Base-by-base conservation (phyloP, 1,284 basidiomycete genomes). In the Ceratobasidium sp. region DNA sequence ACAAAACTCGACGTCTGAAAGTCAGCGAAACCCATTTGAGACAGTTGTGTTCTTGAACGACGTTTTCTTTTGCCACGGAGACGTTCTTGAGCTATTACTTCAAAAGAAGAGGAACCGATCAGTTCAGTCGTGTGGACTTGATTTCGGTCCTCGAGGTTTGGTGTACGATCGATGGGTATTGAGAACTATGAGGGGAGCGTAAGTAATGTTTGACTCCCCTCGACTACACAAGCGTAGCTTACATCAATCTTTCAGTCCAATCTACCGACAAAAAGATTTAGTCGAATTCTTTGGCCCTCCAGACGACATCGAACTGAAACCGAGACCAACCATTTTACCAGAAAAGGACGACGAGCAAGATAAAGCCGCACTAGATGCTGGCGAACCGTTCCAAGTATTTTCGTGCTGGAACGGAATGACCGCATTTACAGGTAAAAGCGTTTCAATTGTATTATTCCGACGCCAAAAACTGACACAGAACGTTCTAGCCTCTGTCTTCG, bases 131-230 rank as follows among this genome's bases (percentile, higher is more conserved):
- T 87, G 86, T 71, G 85, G 84, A 23, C 83, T 85, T 81, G 86
- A 87, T 81, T 86, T 84, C 78, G 82, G 83, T n/a, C 83, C 83
- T 15, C 81, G 82, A 76, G 84, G 44, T 20, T 33, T 84, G 82
- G 84, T 86, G 78, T 87, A 86, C 80, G 86, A 86, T 81, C 85
- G 84, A 33, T 87, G 86, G 85, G 84, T 86, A n/a, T 82, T 84
- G 26, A 82, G 86, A 62, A 84, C 84, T 78, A 86, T 86, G 83
- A 79, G 78, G 23, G 86, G 85, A 83, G 82, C 79, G 85, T 85
- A 79, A 80, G 84, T 80, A n/a, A n/a, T n/a, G n/a, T n/a, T n/a
- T n/a, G 48, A 50, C 48, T 50, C 20, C 48, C 9, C 9, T 50
- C 20, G 20, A 50, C 9, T 20, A 50, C 48, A 50, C 10, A 50